phyloP scores from a whole-genome alignment of 73 alveolate species.

The Tetrahymena malaccensis region DNA sequence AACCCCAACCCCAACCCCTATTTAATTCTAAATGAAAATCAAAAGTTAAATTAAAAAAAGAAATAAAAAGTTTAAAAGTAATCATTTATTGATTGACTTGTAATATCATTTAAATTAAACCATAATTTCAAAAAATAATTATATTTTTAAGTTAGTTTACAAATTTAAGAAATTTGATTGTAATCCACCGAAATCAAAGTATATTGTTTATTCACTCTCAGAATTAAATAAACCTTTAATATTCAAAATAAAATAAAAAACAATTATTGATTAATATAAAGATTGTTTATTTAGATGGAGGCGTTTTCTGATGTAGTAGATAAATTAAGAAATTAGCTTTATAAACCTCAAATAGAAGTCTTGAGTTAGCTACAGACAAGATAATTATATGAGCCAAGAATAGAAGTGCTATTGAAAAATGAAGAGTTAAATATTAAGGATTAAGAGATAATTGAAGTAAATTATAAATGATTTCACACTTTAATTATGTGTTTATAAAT shows the following conservation, averaged over 20 bases:
- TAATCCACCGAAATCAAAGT: no score
- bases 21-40: not conserved
- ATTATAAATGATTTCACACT: not conserved
- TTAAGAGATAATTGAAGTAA: not conserved
- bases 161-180: no score
- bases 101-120: no score
- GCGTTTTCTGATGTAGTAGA: not conserved
- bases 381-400: not conserved
- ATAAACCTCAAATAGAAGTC: not conserved
- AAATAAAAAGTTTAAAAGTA: no score
- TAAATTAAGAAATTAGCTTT: not conserved
- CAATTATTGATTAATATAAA: no score
- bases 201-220: no score
- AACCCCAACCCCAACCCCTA: not conserved
- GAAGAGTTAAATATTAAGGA: not conserved
- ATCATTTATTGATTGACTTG: not conserved
- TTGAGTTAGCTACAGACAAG: not conserved
- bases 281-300: not conserved
- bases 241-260: no score
- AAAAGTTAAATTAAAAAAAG: no score
- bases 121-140: not conserved
- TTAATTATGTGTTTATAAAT: not conserved
- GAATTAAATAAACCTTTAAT: no score
- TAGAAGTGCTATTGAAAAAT: not conserved
- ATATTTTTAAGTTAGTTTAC: no score